Conservation (phyloP, 768 basidiomycete genomes). For the Clathrus columnatus region DNA sequence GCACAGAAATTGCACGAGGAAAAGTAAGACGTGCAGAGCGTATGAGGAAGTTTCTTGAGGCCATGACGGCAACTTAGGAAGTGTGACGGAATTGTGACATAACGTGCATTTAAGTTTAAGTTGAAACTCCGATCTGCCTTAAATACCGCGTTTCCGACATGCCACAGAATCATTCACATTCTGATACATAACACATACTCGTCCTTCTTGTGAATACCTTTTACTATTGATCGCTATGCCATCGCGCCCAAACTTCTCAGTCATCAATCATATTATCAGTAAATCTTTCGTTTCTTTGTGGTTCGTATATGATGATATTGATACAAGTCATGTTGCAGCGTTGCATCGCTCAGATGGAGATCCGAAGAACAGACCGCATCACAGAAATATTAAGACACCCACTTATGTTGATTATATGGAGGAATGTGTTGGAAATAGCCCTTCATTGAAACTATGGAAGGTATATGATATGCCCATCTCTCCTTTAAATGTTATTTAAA, state of each 20-base stretch:
- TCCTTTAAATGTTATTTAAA: background rate
- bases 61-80: background rate
- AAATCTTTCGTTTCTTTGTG: background rate
- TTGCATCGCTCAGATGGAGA: background rate
- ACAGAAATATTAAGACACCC: background rate
- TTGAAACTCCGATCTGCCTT: too few species aligned
- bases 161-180: too few species aligned
- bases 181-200: too few species aligned
- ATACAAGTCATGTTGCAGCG: background rate
- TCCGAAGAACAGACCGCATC: background rate
- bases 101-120: too few species aligned
- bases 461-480: background rate
- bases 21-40: background rate
- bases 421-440: constrained; percentile 1
- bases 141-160: too few species aligned
- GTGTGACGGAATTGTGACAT: background rate
- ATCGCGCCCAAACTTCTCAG: background rate
- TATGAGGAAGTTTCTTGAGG: background rate
- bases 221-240: too few species aligned
- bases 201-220: too few species aligned
- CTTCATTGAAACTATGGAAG: constrained; percentile 2
- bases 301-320: background rate
- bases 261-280: constrained; percentile 1
- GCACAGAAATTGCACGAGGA: background rate
- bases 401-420: constrained; percentile 1